Evolutionary conservation across 2,329 filamentous ascomycete genomes (phyloP), one percentile per base, ranked within the genome.

Genomic region (Aspergillus chevalieri): DNA sequence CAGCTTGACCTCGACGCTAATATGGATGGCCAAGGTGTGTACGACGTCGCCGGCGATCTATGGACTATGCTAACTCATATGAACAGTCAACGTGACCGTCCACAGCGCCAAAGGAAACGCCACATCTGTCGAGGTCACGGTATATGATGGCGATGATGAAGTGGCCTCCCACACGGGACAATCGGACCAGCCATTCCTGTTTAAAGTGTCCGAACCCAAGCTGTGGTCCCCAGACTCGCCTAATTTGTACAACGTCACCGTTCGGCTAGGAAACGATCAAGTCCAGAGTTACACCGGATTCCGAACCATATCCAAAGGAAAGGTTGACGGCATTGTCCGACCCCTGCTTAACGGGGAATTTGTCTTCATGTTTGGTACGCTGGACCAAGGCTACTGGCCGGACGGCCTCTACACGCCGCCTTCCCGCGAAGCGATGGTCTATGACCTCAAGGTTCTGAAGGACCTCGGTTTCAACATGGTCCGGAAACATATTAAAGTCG

Each of bases 371-470:
- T 84, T 87, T 46, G 84, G 83, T 3, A 84, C 84, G 0, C 72
- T 88, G 0, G 85, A 88, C 50, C 85, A 88, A 57, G 85, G 85
- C 0, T 86, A 75, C 63, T 87, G 84, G 84, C 84, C 84, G 0
- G 84, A 87, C 58, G 85, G 85, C 0, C 69, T 87, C 3, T 79
- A 87, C 60, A 78, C 78, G 0, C 78, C 85, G 0, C 85, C 85
- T 0, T 86, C 75, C 7, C 70, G 74, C 3, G 83, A 87, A 53
- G 85, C 84, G 0, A 84, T 88, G 82, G 70, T 80, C 0, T 86
- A 77, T 48, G 85, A 88, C 57, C 60, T 89, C 10, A 61, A 84
- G 51, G 67, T 81, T 4, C 65, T 87, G 49, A 88, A 88, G 67
- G 68, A 71, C 1, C 72, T 87, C 1, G 84, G 84, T 0, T 84